phyloP scores from a whole-genome alignment of 768 basidiomycete genomes.

The Exidia glandulosa region DNA sequence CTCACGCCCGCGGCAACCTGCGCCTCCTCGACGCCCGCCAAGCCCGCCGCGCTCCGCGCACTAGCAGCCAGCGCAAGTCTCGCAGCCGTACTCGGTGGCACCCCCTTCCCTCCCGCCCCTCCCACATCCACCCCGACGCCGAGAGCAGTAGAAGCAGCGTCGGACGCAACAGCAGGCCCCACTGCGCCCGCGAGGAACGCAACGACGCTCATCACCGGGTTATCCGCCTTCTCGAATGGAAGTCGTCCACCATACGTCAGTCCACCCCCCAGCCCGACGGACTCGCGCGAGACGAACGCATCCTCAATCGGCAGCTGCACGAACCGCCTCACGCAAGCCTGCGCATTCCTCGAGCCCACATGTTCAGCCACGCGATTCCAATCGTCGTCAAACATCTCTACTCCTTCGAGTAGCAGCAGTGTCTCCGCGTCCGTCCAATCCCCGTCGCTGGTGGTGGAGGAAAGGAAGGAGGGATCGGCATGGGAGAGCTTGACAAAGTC shows the following conservation, averaged over 20 bases:
- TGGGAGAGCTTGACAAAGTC: conserved; percentile 85
- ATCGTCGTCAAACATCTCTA: conserved; percentile 98
- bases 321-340: conserved; percentile 94
- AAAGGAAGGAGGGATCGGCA: conserved; percentile 20
- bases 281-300: conserved; percentile 58
- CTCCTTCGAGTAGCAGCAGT: conserved; percentile 80
- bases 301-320: conserved; percentile 95
- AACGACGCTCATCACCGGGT: conserved; percentile 97
- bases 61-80: conserved; percentile 82
- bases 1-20: conserved; percentile 73
- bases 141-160: conserved; percentile 84
- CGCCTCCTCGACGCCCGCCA: conserved; percentile 74
- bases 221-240: conserved; percentile 91
- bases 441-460: conserved; percentile 38
- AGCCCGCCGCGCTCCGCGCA: conserved; percentile 65
- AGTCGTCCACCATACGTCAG: conserved; percentile 58
- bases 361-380: conserved; percentile 91
- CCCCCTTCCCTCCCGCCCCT: conserved; percentile 24
- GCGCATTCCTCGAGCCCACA: conserved; percentile 81
- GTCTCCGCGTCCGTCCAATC: conserved; percentile 89
- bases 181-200: conserved; percentile 94
- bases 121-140: conserved; percentile 32
- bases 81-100: conserved; percentile 69
- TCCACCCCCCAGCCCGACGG: conserved; percentile 65
- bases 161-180: conserved; percentile 79